Percentiles rank a stretch among this genome's conserved stretches.
phyloP scores from a whole-genome alignment of 2,329 filamentous ascomycete species.

The Juglanconis oblonga region DNA sequence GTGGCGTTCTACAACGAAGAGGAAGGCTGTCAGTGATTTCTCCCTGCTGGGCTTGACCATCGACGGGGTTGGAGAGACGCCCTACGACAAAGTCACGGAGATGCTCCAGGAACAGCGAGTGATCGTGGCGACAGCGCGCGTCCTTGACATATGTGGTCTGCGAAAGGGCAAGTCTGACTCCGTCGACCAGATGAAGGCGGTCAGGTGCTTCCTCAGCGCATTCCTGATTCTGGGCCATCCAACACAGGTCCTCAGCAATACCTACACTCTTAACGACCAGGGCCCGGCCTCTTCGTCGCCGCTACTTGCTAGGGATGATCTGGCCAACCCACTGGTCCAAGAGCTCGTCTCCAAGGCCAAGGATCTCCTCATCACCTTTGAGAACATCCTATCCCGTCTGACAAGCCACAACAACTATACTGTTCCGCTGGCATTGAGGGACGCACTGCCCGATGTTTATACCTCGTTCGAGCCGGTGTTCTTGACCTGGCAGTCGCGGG shows the following conservation, averaged over 20 bases:
- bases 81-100: slow-evolving; percentile 71
- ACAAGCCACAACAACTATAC: slow-evolving; percentile 65
- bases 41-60: slow-evolving; percentile 65
- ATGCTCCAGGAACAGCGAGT: slow-evolving; percentile 66
- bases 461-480: slow-evolving; percentile 75
- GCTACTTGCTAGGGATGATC: slow-evolving; percentile 47
- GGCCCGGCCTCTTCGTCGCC: slow-evolving; percentile 49
- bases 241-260: slow-evolving; percentile 72
- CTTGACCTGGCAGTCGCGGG: slow-evolving; percentile 79
- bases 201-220: slow-evolving; percentile 75
- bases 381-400: slow-evolving; percentile 66
- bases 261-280: slow-evolving; percentile 56
- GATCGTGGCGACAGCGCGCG: slow-evolving; percentile 60
- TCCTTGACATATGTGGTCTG: slow-evolving; percentile 68
- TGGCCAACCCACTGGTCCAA: slow-evolving; percentile 61
- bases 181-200: slow-evolving; percentile 65
- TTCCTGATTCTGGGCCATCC: slow-evolving; percentile 79
- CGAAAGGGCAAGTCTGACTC: slow-evolving; percentile 62
- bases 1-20: slow-evolving; percentile 62
- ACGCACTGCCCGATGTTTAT: slow-evolving; percentile 66
- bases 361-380: slow-evolving; percentile 75
- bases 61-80: slow-evolving; percentile 65
- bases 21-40: slow-evolving; percentile 63
- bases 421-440: slow-evolving; percentile 59
- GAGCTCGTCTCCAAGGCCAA: slow-evolving; percentile 75